Base-by-base conservation (phyloP, 345 rosid genomes). In the Moricandia moricandioides region DNA sequence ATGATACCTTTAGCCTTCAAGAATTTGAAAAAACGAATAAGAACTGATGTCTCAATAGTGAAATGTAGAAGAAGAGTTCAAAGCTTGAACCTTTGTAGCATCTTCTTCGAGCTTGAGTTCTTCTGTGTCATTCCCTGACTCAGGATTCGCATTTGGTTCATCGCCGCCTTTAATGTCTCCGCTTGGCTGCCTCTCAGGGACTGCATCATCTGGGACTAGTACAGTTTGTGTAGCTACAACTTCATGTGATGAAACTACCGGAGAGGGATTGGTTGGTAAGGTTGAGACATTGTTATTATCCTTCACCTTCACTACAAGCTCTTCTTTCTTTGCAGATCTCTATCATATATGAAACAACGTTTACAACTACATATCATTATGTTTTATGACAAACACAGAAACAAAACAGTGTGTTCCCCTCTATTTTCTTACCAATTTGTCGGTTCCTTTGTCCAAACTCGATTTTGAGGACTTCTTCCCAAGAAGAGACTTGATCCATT, bases 401-500 rank as follows among this genome's bases (percentile, higher is more conserved):
- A 39, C 47, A 39, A 39, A 47, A 12, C 49, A 43, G 12, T 12
- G 12, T 43, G 16, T 4, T 47, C 0, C 0, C n/a, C 24, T 21
- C 24, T 0, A 21, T 21, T 1, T 40, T 51, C 80, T 79, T 75
- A 88, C 91, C 87, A 73, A 12, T 82, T 81, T 82, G 54, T 74
- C 86, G 35, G 66, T 79, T 75, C 76, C 87, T 76, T 88, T 84
- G 16, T 86, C 82, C 57, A 85, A 73, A 62, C 69, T 87, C 34
- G 93, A 84, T 67, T 86, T 91, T 0, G 91, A 85, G 59, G 91
- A 82, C 61, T 83, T 89, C 91, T 89, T 91, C 57, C 91, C 86
- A 29, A 80, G 86, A 47, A 91, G 74, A 68, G 79, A 78, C 89
- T 84, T 47, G 8, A 91, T 76, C 97, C 96, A 91, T 83, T 88